Conservation (phyloP, 2,329 filamentous ascomycete genomes). For the Paecilomyces formosus region DNA sequence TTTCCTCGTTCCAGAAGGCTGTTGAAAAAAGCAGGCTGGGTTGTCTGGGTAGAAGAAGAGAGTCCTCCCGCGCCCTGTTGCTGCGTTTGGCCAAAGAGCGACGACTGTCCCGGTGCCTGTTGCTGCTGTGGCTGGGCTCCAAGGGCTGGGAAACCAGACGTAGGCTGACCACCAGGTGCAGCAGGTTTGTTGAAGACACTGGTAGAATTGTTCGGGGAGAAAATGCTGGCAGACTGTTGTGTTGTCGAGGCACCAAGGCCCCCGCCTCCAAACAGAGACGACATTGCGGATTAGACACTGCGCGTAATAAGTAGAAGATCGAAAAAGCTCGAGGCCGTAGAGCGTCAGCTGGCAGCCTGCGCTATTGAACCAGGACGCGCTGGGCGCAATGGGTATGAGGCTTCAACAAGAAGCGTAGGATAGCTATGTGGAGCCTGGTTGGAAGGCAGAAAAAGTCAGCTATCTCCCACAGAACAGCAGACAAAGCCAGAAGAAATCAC, state of each 20-base stretch:
- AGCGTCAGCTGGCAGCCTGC: background rate
- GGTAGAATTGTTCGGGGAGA: slow-evolving; percentile 18
- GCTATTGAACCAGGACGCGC: background rate
- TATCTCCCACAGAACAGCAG: background rate
- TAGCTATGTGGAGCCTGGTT: background rate
- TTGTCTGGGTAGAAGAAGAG: slow-evolving; percentile 20
- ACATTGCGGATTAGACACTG: slow-evolving; percentile 2
- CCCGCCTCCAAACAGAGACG: slow-evolving; percentile 22
- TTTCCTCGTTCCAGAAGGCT: slow-evolving; percentile 56
- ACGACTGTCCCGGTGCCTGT: slow-evolving; percentile 10
- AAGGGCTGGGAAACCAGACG: slow-evolving; percentile 17
- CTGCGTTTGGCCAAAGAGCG: slow-evolving; percentile 21
- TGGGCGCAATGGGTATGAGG: background rate
- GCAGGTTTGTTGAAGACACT: slow-evolving; percentile 18
- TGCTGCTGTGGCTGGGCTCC: slow-evolving; percentile 19
- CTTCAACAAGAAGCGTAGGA: background rate
- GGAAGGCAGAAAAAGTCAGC: background rate
- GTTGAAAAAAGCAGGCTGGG: slow-evolving; percentile 56
- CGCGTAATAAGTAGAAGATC: background rate
- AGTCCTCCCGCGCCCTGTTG: slow-evolving; percentile 14
- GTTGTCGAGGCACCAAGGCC: slow-evolving; percentile 5
- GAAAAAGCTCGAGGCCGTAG: background rate
- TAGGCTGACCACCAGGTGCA: slow-evolving; percentile 13
- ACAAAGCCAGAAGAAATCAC: background rate
- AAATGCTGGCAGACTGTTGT: slow-evolving; percentile 18